Conservation (phyloP, 1,139 yeast genomes). For the Suhomyces yuchorum region DNA sequence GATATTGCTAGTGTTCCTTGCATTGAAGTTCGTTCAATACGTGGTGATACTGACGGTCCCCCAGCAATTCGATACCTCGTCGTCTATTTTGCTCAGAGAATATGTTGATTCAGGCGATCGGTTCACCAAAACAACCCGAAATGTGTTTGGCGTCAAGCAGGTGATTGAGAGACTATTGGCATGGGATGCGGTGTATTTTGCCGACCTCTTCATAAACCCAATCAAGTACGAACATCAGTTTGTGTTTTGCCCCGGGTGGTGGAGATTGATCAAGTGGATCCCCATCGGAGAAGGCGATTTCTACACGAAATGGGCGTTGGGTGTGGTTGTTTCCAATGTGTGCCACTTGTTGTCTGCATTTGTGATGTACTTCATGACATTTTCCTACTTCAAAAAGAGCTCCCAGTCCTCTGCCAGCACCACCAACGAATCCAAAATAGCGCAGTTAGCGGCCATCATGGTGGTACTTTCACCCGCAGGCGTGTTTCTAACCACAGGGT, state of each 20-base stretch:
- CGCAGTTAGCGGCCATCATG: slow-evolving; percentile 10
- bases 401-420: slow-evolving; percentile 10
- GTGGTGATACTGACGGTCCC: slow-evolving; percentile 38
- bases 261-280: slow-evolving; percentile 45
- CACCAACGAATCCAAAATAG: slow-evolving; percentile 3
- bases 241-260: slow-evolving; percentile 86
- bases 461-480: slow-evolving; percentile 73
- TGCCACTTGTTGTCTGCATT: slow-evolving; percentile 55
- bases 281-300: slow-evolving; percentile 30
- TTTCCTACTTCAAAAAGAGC: slow-evolving; percentile 13
- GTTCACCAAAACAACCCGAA: slow-evolving; percentile 3
- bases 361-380: slow-evolving; percentile 54
- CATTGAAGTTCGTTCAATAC: slow-evolving; percentile 33
- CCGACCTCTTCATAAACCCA: slow-evolving; percentile 54
- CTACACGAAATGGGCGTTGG: slow-evolving; percentile 46
- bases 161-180: slow-evolving; percentile 55
- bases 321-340: slow-evolving; percentile 51
- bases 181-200: slow-evolving; percentile 88
- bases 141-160: slow-evolving; percentile 5
- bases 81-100: slow-evolving; percentile 27
- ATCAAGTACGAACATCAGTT: slow-evolving; percentile 78
- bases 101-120: slow-evolving; percentile 12
- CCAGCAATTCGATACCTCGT: slow-evolving; percentile 43
- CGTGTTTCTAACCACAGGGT: slow-evolving; percentile 71
- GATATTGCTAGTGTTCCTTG: slow-evolving; percentile 19